Base-by-base conservation (phyloP, 179 eudicot genomes). In the Drosera spatulata region DNA sequence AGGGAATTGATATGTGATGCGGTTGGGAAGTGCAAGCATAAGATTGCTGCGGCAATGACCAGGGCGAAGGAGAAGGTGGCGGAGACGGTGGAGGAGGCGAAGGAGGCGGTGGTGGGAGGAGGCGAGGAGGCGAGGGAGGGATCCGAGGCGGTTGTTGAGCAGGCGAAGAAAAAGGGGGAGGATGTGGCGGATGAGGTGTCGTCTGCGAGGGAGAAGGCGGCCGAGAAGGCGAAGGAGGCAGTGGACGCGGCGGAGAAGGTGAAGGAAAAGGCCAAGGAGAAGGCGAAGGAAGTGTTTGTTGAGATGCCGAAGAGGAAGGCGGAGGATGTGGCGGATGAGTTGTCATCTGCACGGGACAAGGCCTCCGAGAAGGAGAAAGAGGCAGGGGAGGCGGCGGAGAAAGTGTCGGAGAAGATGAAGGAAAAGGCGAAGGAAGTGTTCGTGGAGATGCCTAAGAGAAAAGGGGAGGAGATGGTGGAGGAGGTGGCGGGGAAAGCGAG, bases 1-100 rank as follows among this genome's bases (percentile, higher is more conserved):
- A 61, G 73, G 61, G 95, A 84, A 80, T 67, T 86, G 9, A 83
- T 82, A 7, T 84, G 90, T 53, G 86, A 79, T 47, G 88, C 90
- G 2, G 81, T 60, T 41, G 95, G 90, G 1, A 81, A 71, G 62
- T 87, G 97, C 53, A 87, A 73, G 77, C 71, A 79, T 22, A 87
- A 81, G 69, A 68, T 86, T 0, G 71, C 81, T 0, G 73, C 69
- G 1, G 83, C 64, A 2, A 39, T 83, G 49, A 61, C 69, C 39
- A 75, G 53, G 41, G 72, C 81, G 0, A 76, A 70, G 61, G 91
- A 73, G 14, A 62, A 50, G 46, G 80, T 64, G 11, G 45, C 43
- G 2, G 79, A 69, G 6, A 66, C 63, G 0, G 89, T 10, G 12
- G 12, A 50, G 53, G 53, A 12, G 13, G 53, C 4, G 53, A 14